These are phyloP conservation scores for Aureobasidium subglaciale DNA, from an alignment of 2,329 filamentous ascomycete species.

Conservation along the genomic window DNA sequence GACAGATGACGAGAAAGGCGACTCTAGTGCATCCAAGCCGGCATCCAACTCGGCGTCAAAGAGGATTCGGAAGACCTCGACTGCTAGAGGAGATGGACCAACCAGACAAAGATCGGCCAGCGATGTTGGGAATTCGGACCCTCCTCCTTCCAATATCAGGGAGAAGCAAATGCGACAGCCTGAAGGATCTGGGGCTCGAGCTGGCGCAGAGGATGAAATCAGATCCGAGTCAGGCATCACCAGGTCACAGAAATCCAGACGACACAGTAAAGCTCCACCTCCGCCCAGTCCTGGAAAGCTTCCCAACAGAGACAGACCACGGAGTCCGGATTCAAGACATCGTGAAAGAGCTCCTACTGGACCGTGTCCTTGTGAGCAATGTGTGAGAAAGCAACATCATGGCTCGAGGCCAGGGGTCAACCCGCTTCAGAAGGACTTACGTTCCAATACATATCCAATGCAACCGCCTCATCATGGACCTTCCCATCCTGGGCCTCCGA, in stretches of 20 bases:
- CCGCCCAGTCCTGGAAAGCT: not conserved
- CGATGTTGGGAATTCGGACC: not conserved
- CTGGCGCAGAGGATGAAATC: not conserved
- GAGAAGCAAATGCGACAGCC: not conserved
- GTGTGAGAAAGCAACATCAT: not conserved
- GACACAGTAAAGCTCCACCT: not conserved
- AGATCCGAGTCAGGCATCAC: not conserved
- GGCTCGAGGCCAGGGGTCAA: not conserved
- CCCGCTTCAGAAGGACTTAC: not conserved
- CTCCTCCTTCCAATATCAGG: not conserved
- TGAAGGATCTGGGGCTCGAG: not conserved
- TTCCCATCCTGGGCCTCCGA: not conserved
- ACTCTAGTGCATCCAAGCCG: not conserved
- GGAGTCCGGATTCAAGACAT: not conserved
- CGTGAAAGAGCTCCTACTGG: not conserved
- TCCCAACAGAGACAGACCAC: not conserved
- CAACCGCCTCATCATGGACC: not conserved
- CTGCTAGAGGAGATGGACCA: not conserved
- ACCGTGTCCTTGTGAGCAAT: not conserved
- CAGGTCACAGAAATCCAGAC: not conserved
- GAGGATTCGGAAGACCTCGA: not conserved
- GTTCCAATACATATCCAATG: not conserved
- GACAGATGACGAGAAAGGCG: not conserved
- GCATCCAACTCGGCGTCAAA: conserved; percentile 7
- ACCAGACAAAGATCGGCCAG: not conserved